These are phyloP conservation scores for Annona cherimola DNA, from an alignment of 164 flowering plant genomes.

Conservation along the genomic window DNA sequence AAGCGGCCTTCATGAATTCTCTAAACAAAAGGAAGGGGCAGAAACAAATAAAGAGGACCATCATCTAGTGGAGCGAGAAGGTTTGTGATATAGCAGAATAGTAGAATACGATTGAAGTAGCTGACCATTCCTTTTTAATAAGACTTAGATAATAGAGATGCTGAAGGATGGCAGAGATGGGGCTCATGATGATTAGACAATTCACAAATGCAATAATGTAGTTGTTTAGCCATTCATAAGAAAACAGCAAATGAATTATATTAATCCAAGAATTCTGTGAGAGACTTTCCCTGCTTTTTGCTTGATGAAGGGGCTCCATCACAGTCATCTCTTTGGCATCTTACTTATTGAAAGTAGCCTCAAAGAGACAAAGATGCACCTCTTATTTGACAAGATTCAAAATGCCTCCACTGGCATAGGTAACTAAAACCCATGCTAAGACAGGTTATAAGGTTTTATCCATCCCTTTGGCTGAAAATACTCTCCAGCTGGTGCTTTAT, in stretches of 20 bases:
- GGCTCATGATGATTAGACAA: background rate
- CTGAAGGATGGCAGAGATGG: too few relatives aligned
- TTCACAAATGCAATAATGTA: background rate
- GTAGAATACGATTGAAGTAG: too few relatives aligned
- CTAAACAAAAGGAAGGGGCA: too few relatives aligned
- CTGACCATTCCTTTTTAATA: too few relatives aligned
- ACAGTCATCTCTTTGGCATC: background rate
- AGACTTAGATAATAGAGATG: too few relatives aligned
- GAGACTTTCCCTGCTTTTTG: background rate
- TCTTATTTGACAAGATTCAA: background rate
- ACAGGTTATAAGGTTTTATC: background rate
- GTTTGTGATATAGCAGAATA: too few relatives aligned
- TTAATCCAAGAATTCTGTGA: background rate
- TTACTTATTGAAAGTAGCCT: background rate
- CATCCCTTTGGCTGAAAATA: background rate
- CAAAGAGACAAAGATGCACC: background rate
- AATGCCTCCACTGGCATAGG: background rate
- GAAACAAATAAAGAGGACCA: too few relatives aligned
- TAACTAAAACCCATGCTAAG: background rate
- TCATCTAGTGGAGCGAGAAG: too few relatives aligned
- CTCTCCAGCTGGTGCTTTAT: background rate
- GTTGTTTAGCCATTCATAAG: too few relatives aligned
- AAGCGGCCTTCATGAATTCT: too few relatives aligned
- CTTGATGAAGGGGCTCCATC: background rate
- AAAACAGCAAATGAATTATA: too few relatives aligned